Conservation (phyloP, 1,284 basidiomycete species). For the Mycosarcoma mackinlayi region DNA sequence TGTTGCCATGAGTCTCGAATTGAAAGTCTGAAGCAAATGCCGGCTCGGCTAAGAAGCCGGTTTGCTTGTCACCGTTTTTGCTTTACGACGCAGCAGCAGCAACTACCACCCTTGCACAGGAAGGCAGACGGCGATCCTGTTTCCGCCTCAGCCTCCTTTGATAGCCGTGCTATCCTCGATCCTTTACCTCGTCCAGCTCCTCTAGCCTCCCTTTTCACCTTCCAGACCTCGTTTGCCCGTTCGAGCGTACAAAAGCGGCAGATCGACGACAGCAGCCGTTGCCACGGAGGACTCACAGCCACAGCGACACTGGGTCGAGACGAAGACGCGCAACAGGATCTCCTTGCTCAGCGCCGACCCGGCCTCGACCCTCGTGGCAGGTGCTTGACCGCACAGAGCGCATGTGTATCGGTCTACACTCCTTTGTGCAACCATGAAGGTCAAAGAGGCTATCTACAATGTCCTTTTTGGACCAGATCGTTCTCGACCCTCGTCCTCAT, state of each 20-base stretch:
- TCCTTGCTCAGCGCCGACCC: too few species aligned
- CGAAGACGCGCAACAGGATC: too few species aligned
- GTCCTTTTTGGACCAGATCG: constrained; percentile 34
- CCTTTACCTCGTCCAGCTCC: not conserved
- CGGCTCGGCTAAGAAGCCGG: constrained; percentile 13
- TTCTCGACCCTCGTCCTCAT: constrained; percentile 1
- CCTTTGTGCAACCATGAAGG: constrained; percentile 16
- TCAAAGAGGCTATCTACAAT: constrained; percentile 39
- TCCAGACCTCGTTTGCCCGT: too few species aligned
- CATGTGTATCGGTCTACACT: too few species aligned
- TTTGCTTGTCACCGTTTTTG: not conserved
- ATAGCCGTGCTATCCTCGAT: not conserved
- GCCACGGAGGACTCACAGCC: too few species aligned
- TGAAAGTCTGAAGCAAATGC: not conserved
- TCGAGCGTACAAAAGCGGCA: too few species aligned
- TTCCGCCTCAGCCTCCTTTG: not conserved
- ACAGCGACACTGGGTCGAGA: too few species aligned
- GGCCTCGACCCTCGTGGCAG: too few species aligned
- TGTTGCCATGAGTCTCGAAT: not conserved
- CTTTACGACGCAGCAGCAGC: not conserved
- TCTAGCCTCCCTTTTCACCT: constrained; percentile 1
- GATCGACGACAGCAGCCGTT: too few species aligned
- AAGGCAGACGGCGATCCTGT: too few species aligned
- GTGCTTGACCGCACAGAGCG: too few species aligned
- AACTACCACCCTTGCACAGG: not conserved